These are phyloP conservation scores for Phytopythium montanum DNA, from an alignment of 352 stramenopile genomes.

Conservation along the genomic window DNA sequence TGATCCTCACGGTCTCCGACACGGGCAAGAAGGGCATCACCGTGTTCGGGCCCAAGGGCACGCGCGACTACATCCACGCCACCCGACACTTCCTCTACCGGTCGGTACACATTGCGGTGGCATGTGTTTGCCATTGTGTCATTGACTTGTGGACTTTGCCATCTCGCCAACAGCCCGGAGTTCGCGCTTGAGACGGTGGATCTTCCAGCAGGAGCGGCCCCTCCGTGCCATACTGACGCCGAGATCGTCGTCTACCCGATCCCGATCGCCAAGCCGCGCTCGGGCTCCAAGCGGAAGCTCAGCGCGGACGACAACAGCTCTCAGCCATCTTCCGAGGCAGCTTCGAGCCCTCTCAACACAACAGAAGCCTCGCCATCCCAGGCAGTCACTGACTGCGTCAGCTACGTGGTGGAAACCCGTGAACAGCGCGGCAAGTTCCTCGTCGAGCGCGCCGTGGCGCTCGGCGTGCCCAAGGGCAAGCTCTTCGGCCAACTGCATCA, in stretches of 20 bases:
- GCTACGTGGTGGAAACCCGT: constrained; percentile 74
- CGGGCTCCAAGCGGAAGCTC: constrained; percentile 60
- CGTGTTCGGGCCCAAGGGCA: constrained; percentile 69
- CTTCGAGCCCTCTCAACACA: neutral
- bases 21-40: constrained; percentile 71
- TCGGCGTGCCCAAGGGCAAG: constrained; percentile 74
- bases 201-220: constrained; percentile 6
- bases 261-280: constrained; percentile 22
- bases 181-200: constrained; percentile 54
- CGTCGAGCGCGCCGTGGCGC: constrained; percentile 55
- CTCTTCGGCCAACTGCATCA: constrained; percentile 78
- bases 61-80: constrained; percentile 60
- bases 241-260: constrained; percentile 54
- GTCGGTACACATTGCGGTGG: too few relatives aligned
- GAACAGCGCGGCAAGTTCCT: constrained; percentile 76
- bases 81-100: constrained; percentile 85
- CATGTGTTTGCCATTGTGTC: too few relatives aligned
- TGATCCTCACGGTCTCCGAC: constrained; percentile 89
- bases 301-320: neutral
- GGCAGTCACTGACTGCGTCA: constrained; percentile 40
- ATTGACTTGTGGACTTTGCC: neutral
- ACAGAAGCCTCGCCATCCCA: constrained; percentile 1
- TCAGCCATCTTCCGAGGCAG: neutral
- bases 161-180: constrained; percentile 17
- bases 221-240: constrained; percentile 45